Evolutionary conservation across 495 filamentous ascomycete genomes (phyloP), one percentile per base, ranked within the genome.

Genomic region (Pyrenula massariospora): DNA sequence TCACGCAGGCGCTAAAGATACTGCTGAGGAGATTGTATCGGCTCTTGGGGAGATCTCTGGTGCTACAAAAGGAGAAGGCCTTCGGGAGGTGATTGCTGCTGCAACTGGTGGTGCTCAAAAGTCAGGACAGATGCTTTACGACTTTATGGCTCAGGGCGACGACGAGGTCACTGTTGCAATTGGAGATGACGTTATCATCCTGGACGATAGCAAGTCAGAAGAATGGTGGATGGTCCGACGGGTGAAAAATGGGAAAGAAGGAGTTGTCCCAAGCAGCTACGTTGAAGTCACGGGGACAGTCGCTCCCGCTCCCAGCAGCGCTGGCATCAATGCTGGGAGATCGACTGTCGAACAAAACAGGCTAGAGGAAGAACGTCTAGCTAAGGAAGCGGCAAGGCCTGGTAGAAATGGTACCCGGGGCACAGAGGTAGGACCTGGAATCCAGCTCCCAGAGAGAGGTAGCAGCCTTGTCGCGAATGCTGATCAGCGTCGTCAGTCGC

Each of bases 211-310:
- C 56, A 89, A 88, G 69, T 95, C 91, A 54, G 91, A 96, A 50
- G 93, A 99, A 66, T 99, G 93, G 93, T 97, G 94, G 92, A 87
- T 91, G 77, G 91, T 99, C 11, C 83, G 87, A 52, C 82, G 91
- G 25, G 59, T 95, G 52, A 91, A 90, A 73, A 96, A 91, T 67
- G 88, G 88, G 51, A 89, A 88, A 64, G 88, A 95, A 66, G 94
- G 93, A n/a, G 93, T 97, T 11, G 91, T 99, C n/a, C 93, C 93
- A 2, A 91, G 89, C 73, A 94, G 87, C 69, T 99, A 96, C 68
- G 84, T 97, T 53, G 93, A 99, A 67, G 74, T 94, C 24, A 87
- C 78, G 11, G 88, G 86, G 48, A 78, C 78, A 2, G 69, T 84
- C 21, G 58, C 70, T 22, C 60, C 66, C n/a, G 58, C 74, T 22